These are phyloP conservation scores for Chloris gayana DNA, from an alignment of 176 grass and related monocot species.

Conservation along the genomic window DNA sequence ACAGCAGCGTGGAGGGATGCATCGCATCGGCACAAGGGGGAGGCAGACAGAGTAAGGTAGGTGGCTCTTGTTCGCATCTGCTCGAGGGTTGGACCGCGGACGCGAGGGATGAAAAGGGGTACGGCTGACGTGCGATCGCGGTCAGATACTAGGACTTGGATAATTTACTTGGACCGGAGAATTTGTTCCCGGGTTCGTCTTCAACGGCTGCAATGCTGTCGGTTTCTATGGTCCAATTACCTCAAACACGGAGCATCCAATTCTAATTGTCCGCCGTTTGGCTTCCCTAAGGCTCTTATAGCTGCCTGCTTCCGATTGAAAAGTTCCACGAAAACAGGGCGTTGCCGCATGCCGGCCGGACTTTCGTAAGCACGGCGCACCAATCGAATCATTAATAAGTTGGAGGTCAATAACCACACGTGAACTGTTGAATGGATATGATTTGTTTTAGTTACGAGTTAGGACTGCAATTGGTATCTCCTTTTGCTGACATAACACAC, in stretches of 20 bases:
- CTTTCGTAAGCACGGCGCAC: not conserved
- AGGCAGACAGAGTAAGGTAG: not conserved
- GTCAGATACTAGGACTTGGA: slow-evolving; percentile 20
- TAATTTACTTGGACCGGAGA: not conserved
- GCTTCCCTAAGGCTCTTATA: not conserved
- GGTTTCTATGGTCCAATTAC: not conserved
- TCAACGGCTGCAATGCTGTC: not conserved
- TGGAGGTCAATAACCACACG: not conserved
- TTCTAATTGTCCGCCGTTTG: not conserved
- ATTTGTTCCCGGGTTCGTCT: not conserved
- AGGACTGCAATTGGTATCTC: not conserved
- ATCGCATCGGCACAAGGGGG: not conserved
- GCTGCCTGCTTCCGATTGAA: not conserved
- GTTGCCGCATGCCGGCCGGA: not conserved
- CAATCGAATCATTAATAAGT: not conserved
- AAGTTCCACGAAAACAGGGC: not conserved
- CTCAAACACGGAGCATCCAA: not conserved
- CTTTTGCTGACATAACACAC: too few relatives aligned
- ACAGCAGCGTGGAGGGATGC: not conserved
- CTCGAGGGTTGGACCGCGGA: not conserved
- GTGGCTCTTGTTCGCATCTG: not conserved
- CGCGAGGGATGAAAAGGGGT: not conserved
- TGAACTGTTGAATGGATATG: too few relatives aligned
- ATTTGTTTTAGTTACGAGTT: not conserved
- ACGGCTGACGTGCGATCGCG: slow-evolving; percentile 12